Evolutionary conservation across 2,329 filamentous ascomycete species (phyloP).

Genomic region (Aspergillus pseudoglaucus): DNA sequence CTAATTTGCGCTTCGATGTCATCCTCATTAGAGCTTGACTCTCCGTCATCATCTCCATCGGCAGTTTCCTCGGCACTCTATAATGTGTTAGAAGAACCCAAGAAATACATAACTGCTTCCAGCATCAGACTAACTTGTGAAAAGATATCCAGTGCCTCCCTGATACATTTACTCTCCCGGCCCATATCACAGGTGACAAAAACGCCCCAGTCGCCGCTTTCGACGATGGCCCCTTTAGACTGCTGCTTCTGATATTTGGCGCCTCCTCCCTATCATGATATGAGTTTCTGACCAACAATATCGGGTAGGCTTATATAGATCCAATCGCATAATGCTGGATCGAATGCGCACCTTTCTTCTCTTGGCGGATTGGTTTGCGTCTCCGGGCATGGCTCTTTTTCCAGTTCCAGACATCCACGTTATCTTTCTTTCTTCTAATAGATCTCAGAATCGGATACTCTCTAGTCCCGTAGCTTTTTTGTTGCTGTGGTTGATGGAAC

Average conservation of each 20-base stretch:
- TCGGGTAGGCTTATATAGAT: neutral
- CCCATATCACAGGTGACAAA: constrained; percentile 59
- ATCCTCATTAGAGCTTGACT: constrained; percentile 32
- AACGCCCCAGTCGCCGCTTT: constrained; percentile 53
- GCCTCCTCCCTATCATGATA: constrained; percentile 20
- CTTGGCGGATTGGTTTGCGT: constrained; percentile 15
- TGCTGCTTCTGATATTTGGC: constrained; percentile 25
- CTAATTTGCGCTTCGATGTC: constrained; percentile 57
- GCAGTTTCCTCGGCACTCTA: constrained; percentile 9
- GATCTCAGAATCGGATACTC: neutral
- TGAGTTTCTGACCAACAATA: constrained; percentile 3
- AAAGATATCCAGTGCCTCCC: constrained; percentile 53
- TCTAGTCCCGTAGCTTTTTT: too few species aligned
- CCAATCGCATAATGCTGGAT: neutral
- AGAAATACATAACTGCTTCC: neutral
- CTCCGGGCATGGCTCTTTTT: constrained; percentile 27
- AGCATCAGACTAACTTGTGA: constrained; percentile 40
- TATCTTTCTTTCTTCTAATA: neutral
- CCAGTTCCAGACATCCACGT: constrained; percentile 18
- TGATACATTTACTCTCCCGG: constrained; percentile 53
- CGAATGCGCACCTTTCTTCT: constrained; percentile 26
- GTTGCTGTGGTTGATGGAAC: too few species aligned
- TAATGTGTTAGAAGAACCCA: constrained; percentile 3
- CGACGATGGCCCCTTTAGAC: constrained; percentile 22
- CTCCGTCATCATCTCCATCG: constrained; percentile 15